Conservation (phyloP, 176 grass and related monocot genomes). For the Rhynchospora breviuscula region DNA sequence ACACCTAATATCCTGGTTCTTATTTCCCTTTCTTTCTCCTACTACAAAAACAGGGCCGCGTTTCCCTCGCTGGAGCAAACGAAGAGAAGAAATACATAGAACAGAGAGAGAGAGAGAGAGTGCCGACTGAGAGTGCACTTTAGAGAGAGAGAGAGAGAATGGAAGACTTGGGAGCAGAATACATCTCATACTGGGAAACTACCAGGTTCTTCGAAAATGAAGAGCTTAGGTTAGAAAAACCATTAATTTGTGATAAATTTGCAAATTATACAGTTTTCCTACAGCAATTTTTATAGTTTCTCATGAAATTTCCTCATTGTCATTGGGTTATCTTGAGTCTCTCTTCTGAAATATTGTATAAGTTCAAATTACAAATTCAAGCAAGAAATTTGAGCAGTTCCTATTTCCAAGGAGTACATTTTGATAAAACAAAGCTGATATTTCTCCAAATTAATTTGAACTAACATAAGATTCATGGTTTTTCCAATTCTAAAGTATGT, state of each 20-base stretch:
- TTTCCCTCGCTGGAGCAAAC: not conserved
- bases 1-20: not conserved
- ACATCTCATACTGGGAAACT: constrained; percentile 72
- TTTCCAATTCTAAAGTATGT: constrained; percentile 34
- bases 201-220: constrained; percentile 46
- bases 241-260: not conserved
- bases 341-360: too few relatives aligned
- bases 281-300: too few relatives aligned
- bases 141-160: not conserved
- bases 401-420: not conserved
- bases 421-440: not conserved
- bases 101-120: too few relatives aligned
- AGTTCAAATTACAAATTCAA: too few relatives aligned
- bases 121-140: not conserved
- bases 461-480: not conserved
- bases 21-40: not conserved
- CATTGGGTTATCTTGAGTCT: too few relatives aligned
- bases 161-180: constrained; percentile 40
- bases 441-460: not conserved
- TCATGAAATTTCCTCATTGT: not conserved
- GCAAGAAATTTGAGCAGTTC: too few relatives aligned
- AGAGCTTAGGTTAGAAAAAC: constrained; percentile 49
- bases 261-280: not conserved
- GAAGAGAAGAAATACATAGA: not conserved
- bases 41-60: constrained; percentile 21